phyloP scores from a whole-genome alignment of 2,329 filamentous ascomycete species.

The Colletotrichum chlorophyti region DNA sequence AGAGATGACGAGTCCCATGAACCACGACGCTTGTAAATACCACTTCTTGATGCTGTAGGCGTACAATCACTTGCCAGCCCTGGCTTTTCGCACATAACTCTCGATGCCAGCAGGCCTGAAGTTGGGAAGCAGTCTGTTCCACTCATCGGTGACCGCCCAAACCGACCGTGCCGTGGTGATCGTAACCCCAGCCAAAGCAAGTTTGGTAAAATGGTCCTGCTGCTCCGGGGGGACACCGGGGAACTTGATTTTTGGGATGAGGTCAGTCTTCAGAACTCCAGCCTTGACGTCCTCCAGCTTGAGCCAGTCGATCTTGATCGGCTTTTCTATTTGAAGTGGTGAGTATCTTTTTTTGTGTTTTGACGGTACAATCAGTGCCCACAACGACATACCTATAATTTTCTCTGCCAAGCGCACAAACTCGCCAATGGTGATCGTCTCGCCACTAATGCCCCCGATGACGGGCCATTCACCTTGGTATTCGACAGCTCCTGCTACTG shows the following conservation, averaged over 20 bases:
- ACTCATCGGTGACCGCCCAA: constrained; percentile 39
- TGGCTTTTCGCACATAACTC: constrained; percentile 36
- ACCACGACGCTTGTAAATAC: background rate
- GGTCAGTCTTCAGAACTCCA: constrained; percentile 34
- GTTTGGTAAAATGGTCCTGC: constrained; percentile 31
- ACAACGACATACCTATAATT: constrained; percentile 38
- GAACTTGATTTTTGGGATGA: constrained; percentile 35
- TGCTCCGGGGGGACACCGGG: constrained; percentile 37
- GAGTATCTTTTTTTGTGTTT: background rate
- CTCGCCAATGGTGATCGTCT: constrained; percentile 35
- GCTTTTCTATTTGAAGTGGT: constrained; percentile 29
- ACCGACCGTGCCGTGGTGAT: constrained; percentile 31
- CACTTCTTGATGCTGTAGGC: background rate
- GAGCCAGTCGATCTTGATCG: constrained; percentile 38
- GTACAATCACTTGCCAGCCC: constrained; percentile 20
- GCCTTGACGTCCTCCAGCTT: constrained; percentile 39
- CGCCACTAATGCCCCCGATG: constrained; percentile 45
- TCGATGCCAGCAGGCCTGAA: constrained; percentile 39
- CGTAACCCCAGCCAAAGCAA: constrained; percentile 33
- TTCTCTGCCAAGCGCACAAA: constrained; percentile 41
- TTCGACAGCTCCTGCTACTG: constrained; percentile 45
- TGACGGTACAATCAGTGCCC: background rate
- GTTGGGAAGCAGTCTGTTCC: constrained; percentile 43
- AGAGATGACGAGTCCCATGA: no score
- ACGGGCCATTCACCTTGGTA: constrained; percentile 48